Evolutionary conservation across 1,139 yeast species (phyloP).

Genomic region (Scheffersomyces titani): DNA sequence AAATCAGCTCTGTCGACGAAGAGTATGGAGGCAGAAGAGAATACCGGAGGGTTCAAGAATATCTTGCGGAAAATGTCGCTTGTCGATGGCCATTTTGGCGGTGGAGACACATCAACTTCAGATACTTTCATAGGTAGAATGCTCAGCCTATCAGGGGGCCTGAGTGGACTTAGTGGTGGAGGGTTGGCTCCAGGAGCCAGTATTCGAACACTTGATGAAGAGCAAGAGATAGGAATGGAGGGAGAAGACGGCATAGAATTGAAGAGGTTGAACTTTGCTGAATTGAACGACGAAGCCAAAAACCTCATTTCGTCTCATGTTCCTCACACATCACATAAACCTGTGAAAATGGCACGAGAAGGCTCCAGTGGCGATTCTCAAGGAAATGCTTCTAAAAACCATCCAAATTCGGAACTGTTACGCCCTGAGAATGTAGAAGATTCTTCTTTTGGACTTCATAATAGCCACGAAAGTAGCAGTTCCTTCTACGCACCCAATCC

Average conservation of each 20-base stretch:
- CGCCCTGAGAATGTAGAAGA: constrained; percentile 6
- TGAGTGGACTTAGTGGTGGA: constrained; percentile 37
- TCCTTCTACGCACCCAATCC: constrained; percentile 49
- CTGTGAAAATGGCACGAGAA: constrained; percentile 3
- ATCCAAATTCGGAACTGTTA: constrained; percentile 9
- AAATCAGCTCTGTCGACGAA: constrained; percentile 6
- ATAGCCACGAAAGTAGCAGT: background rate
- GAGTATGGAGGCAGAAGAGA: constrained; percentile 1
- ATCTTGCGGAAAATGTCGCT: constrained; percentile 40
- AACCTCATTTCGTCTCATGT: constrained; percentile 39
- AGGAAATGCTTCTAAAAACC: constrained; percentile 4
- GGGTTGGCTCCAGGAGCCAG: constrained; percentile 48
- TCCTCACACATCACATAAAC: constrained; percentile 20
- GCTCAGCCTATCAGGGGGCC: constrained; percentile 23
- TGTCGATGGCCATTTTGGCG: constrained; percentile 20
- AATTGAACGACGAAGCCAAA: constrained; percentile 43
- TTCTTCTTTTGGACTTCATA: constrained; percentile 2
- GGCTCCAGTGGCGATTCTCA: constrained; percentile 1
- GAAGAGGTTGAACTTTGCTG: constrained; percentile 34
- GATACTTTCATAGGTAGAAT: constrained; percentile 46
- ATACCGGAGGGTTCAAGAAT: constrained; percentile 24
- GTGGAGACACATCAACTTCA: constrained; percentile 21
- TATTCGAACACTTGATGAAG: constrained; percentile 23
- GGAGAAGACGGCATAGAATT: constrained; percentile 30
- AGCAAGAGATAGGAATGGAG: constrained; percentile 22